Evolutionary conservation across 2,329 filamentous ascomycete genomes (phyloP).

Genomic region (Penicillium nordicum): DNA sequence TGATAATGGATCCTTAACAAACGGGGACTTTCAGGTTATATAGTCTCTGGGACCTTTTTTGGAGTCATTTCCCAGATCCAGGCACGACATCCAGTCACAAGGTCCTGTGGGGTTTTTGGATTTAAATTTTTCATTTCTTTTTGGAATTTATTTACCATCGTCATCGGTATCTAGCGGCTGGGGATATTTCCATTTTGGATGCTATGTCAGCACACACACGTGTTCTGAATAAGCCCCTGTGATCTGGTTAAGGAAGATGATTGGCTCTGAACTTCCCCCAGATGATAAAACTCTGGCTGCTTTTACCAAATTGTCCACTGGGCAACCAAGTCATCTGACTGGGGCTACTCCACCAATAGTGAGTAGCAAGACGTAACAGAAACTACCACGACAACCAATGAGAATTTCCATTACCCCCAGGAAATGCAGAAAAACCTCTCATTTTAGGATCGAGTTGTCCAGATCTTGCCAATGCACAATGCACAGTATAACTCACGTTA

Average conservation of each 20-base stretch:
- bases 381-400: conserved; percentile 32
- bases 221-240: background rate
- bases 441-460: conserved; percentile 10
- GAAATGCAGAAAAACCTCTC: conserved; percentile 21
- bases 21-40: conserved; percentile 16
- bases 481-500: background rate
- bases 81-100: conserved; percentile 24
- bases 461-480: conserved; percentile 7
- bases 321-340: conserved; percentile 34
- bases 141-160: conserved; percentile 7
- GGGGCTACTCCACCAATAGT: conserved; percentile 13
- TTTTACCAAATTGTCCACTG: conserved; percentile 11
- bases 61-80: conserved; percentile 15
- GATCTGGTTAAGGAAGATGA: background rate
- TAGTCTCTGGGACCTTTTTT: conserved; percentile 12
- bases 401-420: conserved; percentile 29
- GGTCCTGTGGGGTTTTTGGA: conserved; percentile 17
- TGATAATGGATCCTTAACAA: conserved; percentile 9
- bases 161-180: conserved; percentile 13
- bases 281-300: conserved; percentile 7
- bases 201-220: conserved; percentile 13
- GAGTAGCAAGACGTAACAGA: conserved; percentile 38
- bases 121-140: background rate
- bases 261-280: background rate
- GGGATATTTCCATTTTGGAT: background rate